Percentiles rank a stretch among this genome's conserved stretches.
Conservation (phyloP, 1,284 basidiomycete species). For the Leccinum ponderosum region DNA sequence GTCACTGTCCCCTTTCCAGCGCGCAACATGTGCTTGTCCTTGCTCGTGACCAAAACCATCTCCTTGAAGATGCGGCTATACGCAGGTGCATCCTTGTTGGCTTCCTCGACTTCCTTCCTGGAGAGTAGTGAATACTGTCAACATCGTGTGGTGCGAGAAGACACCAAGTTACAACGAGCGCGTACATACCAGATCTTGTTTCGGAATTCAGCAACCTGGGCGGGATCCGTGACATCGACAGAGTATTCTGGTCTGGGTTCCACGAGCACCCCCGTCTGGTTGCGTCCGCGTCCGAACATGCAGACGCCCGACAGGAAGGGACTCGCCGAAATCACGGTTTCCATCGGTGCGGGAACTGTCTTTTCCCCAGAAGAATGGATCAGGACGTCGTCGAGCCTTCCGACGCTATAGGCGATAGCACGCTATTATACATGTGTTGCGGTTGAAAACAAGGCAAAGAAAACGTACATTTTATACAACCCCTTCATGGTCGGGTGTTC, state of each 20-base stretch:
- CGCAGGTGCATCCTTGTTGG: conserved; percentile 32
- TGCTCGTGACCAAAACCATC: conserved; percentile 12
- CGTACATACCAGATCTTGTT: conserved; percentile 28
- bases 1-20: conserved; percentile 32
- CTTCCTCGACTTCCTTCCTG: conserved; percentile 34
- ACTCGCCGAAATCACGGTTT: conserved; percentile 12
- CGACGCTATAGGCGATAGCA: conserved; percentile 17
- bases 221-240: conserved; percentile 21
- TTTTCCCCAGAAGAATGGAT: conserved; percentile 23
- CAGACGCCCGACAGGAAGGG: conserved; percentile 12
- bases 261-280: conserved; percentile 28
- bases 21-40: conserved; percentile 28
- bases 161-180: background rate
- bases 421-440: background rate
- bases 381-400: conserved; percentile 28
- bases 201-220: conserved; percentile 19
- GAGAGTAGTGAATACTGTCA: background rate
- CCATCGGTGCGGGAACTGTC: conserved; percentile 14
- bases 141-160: background rate
- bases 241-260: conserved; percentile 23
- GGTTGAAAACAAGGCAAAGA: background rate
- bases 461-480: conserved; percentile 38
- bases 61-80: conserved; percentile 34
- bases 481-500: conserved; percentile 34
- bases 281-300: conserved; percentile 27